A percentile compares a stretch with the other conserved stretches of the same genome.
These are phyloP conservation scores for Cercospora sp. DNA, from an alignment of 2,329 filamentous ascomycete species.

Conservation along the genomic window DNA sequence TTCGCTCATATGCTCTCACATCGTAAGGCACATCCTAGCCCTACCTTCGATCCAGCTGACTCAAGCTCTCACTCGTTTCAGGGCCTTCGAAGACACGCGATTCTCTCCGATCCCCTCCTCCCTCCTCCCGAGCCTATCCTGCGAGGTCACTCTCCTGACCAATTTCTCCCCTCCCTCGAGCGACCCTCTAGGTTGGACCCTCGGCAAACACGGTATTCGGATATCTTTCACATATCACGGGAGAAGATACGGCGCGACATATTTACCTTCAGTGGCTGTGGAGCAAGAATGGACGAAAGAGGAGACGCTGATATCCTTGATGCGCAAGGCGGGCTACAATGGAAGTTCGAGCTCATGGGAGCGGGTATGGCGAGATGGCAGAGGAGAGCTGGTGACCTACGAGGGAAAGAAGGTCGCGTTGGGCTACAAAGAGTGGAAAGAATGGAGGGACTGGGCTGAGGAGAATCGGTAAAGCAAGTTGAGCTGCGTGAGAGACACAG, in stretches of 20 bases:
- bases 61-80: slow-evolving; percentile 31
- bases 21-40: slow-evolving; percentile 52
- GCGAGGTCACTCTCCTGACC: slow-evolving; percentile 68
- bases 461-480: slow-evolving; percentile 10
- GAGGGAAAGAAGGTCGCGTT: slow-evolving; percentile 77
- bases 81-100: slow-evolving; percentile 64
- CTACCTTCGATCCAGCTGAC: not conserved
- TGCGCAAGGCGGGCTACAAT: slow-evolving; percentile 92
- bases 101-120: slow-evolving; percentile 66
- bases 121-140: slow-evolving; percentile 67
- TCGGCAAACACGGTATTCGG: slow-evolving; percentile 83
- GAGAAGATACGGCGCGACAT: slow-evolving; percentile 78
- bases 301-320: slow-evolving; percentile 82
- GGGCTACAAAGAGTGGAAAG: slow-evolving; percentile 71
- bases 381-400: slow-evolving; percentile 75
- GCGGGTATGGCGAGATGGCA: slow-evolving; percentile 72
- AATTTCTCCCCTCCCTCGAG: slow-evolving; percentile 63
- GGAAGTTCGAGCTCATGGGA: slow-evolving; percentile 51
- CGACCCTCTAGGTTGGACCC: slow-evolving; percentile 77
- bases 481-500: not conserved
- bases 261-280: slow-evolving; percentile 83
- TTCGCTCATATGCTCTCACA: slow-evolving; percentile 78
- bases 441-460: slow-evolving; percentile 74
- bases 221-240: slow-evolving; percentile 78
- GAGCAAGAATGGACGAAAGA: slow-evolving; percentile 97